These are phyloP conservation scores for Penicillium expansum DNA, from an alignment of 2,329 filamentous ascomycete species.

Conservation along the genomic window DNA sequence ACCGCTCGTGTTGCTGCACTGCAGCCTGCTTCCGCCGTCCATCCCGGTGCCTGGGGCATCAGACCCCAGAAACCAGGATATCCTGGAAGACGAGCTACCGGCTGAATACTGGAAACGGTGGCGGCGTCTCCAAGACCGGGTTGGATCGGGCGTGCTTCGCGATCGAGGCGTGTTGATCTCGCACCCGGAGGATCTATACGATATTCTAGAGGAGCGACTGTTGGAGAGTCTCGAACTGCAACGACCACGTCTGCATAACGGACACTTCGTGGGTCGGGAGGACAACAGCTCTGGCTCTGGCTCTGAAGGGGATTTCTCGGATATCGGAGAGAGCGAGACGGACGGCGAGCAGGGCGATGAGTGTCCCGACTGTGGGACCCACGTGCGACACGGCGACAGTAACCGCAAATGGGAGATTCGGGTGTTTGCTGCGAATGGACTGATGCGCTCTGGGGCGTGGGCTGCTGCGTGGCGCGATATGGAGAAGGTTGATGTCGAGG, in stretches of 20 bases:
- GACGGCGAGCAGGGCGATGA: constrained; percentile 41
- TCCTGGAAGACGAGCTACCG: constrained; percentile 53
- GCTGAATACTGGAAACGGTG: constrained; percentile 44
- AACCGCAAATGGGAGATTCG: constrained; percentile 65
- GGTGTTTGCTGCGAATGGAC: constrained; percentile 89
- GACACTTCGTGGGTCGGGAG: constrained; percentile 52
- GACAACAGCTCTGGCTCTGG: constrained; percentile 23
- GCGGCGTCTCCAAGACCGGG: constrained; percentile 55
- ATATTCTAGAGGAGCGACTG: constrained; percentile 60
- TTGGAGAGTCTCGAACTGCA: constrained; percentile 60
- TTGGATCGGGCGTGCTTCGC: constrained; percentile 53
- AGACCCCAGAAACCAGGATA: constrained; percentile 36
- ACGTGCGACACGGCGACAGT: constrained; percentile 46
- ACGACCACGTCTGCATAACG: constrained; percentile 55
- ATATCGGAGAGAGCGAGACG: constrained; percentile 35
- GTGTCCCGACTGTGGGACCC: constrained; percentile 52
- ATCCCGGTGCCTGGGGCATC: constrained; percentile 46
- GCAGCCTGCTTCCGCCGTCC: constrained; percentile 56
- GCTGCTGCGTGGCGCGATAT: constrained; percentile 93
- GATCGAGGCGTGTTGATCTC: constrained; percentile 60
- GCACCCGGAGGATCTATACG: constrained; percentile 61
- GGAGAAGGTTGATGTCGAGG: constrained; percentile 95
- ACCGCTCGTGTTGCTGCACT: constrained; percentile 60
- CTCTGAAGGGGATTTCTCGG: constrained; percentile 26
- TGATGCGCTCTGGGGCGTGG: constrained; percentile 92